Percentiles rank a stretch among this genome's conserved stretches.
These are phyloP conservation scores for Digitaria exilis DNA, from an alignment of 202 grass and related monocot species.

Conservation along the genomic window DNA sequence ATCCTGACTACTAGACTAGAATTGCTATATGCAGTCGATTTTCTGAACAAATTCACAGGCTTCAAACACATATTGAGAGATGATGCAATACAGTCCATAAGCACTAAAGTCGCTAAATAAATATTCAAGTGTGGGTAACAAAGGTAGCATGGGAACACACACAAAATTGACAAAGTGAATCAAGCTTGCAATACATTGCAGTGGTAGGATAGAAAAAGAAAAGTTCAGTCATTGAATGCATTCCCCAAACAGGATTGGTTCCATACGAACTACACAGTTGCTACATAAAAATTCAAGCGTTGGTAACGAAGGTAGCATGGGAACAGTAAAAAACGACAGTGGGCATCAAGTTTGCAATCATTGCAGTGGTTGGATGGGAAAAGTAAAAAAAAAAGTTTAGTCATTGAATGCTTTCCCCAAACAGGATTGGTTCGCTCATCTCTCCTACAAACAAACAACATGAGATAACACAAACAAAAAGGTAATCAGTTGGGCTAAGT, in stretches of 20 bases:
- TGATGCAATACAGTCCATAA: background rate
- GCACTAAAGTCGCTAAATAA: background rate
- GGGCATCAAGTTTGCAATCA: too few species aligned
- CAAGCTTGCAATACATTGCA: conserved; percentile 5
- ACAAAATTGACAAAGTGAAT: background rate
- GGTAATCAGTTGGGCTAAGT: background rate
- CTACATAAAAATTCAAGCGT: too few species aligned
- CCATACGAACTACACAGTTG: too few species aligned
- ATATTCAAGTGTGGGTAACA: background rate
- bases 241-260: too few species aligned
- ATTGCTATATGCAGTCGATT: too few species aligned
- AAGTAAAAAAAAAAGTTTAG: background rate
- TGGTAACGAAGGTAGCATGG: too few species aligned
- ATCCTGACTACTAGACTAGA: background rate
- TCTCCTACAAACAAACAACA: conserved; percentile 9
- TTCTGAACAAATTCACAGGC: background rate
- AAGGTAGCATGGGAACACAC: conserved; percentile 3
- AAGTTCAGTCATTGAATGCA: too few species aligned
- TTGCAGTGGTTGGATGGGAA: too few species aligned
- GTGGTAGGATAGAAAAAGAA: background rate
- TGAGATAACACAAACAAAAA: background rate
- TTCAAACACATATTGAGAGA: background rate
- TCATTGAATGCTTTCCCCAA: background rate
- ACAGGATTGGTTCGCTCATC: background rate
- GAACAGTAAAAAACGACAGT: too few species aligned